Evolutionary conservation across 1,284 basidiomycete genomes (phyloP).

Genomic region (Leccinum huronense): DNA sequence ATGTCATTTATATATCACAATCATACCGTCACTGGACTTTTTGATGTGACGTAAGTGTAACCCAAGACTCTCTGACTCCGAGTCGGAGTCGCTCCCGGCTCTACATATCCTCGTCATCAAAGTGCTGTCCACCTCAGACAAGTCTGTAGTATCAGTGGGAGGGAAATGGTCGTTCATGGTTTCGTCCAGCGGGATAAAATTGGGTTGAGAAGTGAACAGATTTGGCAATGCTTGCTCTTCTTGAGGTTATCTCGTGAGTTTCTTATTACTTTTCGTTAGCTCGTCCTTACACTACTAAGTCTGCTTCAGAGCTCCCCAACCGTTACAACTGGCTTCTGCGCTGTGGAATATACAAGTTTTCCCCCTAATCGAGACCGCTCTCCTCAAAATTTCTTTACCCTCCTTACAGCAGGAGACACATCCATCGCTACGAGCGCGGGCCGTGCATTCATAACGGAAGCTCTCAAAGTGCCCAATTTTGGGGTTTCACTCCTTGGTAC

Average conservation of each 20-base stretch:
- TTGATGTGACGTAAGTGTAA: no score
- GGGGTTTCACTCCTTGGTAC: conserved; percentile 55
- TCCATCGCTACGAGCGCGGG: conserved; percentile 61
- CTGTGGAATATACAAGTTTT: conserved; percentile 42
- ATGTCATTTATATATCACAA: no score
- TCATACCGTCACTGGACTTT: no score
- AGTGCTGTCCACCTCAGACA: no score
- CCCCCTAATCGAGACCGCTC: conserved; percentile 38
- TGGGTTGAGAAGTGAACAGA: no score
- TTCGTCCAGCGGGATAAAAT: no score
- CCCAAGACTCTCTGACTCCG: no score
- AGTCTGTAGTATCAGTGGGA: no score
- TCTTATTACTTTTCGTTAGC: neutral
- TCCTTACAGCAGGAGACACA: conserved; percentile 62
- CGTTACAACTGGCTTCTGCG: conserved; percentile 45
- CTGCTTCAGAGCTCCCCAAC: conserved; percentile 44
- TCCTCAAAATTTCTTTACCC: conserved; percentile 52
- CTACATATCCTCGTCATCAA: no score
- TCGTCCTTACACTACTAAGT: neutral
- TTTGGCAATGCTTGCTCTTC: no score
- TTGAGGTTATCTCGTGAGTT: conserved; percentile 46
- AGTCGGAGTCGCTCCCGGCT: no score
- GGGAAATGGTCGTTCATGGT: no score
- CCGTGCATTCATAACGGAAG: conserved; percentile 54
- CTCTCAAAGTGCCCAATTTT: conserved; percentile 42